Conservation (phyloP, 257 asterid species). For the Orobanche coerulescens region DNA sequence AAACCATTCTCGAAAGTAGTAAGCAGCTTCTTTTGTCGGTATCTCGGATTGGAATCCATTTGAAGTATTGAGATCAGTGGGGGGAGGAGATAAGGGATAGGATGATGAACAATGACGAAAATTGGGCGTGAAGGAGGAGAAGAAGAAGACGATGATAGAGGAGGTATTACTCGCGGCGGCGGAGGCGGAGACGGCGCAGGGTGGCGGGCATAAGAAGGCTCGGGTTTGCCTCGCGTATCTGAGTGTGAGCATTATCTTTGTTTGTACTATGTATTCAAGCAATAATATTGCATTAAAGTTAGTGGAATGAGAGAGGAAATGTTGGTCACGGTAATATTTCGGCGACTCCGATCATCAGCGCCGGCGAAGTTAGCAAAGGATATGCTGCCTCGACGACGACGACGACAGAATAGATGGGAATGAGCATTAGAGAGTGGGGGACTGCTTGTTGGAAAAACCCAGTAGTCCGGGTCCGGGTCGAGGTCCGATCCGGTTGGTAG, state of each 20-base stretch:
- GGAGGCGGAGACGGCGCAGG: slow-evolving; percentile 20
- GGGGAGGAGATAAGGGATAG: not conserved
- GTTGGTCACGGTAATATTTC: not conserved
- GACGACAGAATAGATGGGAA: not conserved
- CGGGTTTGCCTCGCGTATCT: slow-evolving; percentile 32
- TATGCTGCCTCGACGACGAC: not conserved
- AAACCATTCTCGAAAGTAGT: slow-evolving; percentile 65
- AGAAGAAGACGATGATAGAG: slow-evolving; percentile 5
- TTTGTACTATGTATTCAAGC: not conserved
- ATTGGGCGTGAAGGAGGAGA: slow-evolving; percentile 8
- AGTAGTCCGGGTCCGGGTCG: no score
- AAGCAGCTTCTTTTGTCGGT: slow-evolving; percentile 25
- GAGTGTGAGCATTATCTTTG: slow-evolving; percentile 28
- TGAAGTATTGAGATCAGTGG: slow-evolving; percentile 1
- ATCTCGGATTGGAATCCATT: slow-evolving; percentile 19
- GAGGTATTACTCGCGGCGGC: slow-evolving; percentile 12
- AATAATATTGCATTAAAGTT: not conserved
- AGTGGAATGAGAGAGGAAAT: not conserved
- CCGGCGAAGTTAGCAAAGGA: not conserved
- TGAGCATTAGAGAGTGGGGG: not conserved
- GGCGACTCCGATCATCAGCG: not conserved
- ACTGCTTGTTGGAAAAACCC: not conserved
- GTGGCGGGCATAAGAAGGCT: slow-evolving; percentile 19
- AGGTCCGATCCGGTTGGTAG: no score
- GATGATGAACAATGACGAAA: not conserved